phyloP scores from a whole-genome alignment of 306 rosid genomes.

The Pyrus communis region DNA sequence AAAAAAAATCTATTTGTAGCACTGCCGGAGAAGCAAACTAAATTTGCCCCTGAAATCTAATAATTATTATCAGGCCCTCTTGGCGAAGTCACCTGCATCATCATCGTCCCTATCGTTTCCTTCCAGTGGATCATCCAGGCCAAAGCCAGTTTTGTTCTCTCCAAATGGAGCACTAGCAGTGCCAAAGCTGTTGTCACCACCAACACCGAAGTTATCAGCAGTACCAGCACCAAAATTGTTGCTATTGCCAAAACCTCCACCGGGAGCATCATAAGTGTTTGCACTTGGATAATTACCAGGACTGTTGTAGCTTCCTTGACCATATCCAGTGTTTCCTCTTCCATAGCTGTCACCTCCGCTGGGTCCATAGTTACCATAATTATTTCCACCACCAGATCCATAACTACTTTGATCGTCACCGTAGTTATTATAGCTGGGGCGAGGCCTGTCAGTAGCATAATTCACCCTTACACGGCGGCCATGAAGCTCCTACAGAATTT shows the following conservation, averaged over 20 bases:
- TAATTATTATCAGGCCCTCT: conserved; percentile 53
- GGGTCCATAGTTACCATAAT: neutral
- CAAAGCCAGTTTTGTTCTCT: conserved; percentile 1
- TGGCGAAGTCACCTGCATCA: conserved; percentile 39
- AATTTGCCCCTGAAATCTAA: neutral
- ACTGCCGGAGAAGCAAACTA: neutral
- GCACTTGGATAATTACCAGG: conserved; percentile 25
- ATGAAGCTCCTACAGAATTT: conserved; percentile 60
- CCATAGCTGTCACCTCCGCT: conserved; percentile 19
- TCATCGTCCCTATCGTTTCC: conserved; percentile 47
- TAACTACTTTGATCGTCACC: conserved; percentile 30
- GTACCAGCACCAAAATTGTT: neutral
- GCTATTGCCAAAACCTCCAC: conserved; percentile 25
- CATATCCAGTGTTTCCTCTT: conserved; percentile 10
- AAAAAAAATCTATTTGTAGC: conserved; percentile 2
- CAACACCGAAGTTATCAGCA: neutral
- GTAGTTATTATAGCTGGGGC: conserved; percentile 16
- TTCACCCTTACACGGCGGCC: conserved; percentile 76
- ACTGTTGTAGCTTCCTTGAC: conserved; percentile 20
- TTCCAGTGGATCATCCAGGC: conserved; percentile 16
- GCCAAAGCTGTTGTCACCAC: conserved; percentile 10
- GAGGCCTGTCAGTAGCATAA: conserved; percentile 74
- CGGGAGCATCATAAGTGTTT: conserved; percentile 13
- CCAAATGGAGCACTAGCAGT: conserved; percentile 4
- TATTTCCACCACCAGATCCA: conserved; percentile 13